Evolutionary conservation across 495 filamentous ascomycete genomes (phyloP), one percentile per base, ranked within the genome.

Genomic region (Bryoglossum gracile): DNA sequence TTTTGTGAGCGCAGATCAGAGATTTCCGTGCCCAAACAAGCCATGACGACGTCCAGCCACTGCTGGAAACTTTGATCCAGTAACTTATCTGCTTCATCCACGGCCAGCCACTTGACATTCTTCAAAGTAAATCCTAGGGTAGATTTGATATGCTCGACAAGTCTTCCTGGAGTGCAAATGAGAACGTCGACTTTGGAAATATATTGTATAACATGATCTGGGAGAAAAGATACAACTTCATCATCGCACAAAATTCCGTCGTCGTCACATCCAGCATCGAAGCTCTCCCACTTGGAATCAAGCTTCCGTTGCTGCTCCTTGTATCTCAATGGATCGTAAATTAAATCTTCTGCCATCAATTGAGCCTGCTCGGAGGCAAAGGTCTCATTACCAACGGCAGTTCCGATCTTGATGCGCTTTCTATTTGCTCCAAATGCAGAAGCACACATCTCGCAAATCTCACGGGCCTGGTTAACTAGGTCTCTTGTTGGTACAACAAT

Each of bases 31-130:
- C 68, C 55, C 39, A 95, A 61, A 5, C 72, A 76, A 1, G 71
- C 72, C 60, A 88, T 80, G 3, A 95, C 78, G 2, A 81, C 65
- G 42, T 83, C 78, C 4, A 94, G 72, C 88, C 90, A 97, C 57
- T 92, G 83, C 59, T 96, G 90, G 62, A 90, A 97, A 53, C 83
- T 88, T 61, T 95, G 86, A 16, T 89, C 85, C 3, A 97, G 80
- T 5, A 97, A 69, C 53, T 90, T 81, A 65, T 97, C 92, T 0
- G 90, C 92, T 67, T 98, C 92, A 59, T 98, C 92, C 24, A 97
- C 85, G 16, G 94, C 78, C 16, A 91, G 72, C 89, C 88, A 97
- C 53, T 82, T 76, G 4, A 92, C 72, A 64, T 83, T 75, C 26
- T 82, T 72, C 40, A 89, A 69, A 3, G 72, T 78, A 58, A 95